These are phyloP conservation scores for Zoysia matrella DNA, from an alignment of 202 grass and related monocot species.

Conservation along the genomic window DNA sequence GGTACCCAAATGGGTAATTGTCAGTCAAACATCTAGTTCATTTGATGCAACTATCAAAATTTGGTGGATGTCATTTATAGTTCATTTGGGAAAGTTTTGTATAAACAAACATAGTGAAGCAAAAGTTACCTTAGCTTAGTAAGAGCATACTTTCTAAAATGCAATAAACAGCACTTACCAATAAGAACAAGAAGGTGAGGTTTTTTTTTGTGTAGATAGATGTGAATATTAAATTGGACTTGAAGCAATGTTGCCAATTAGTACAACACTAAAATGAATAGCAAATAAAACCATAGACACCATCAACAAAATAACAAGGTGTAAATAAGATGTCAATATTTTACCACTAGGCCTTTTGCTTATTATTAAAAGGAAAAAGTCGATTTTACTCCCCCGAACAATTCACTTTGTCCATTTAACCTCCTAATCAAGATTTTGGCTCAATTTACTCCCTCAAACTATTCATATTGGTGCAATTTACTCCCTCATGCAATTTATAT, in stretches of 20 bases:
- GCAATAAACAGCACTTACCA: conserved; percentile 9
- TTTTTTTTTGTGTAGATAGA: conserved; percentile 21
- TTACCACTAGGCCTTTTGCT: conserved; percentile 24
- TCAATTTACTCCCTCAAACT: no score
- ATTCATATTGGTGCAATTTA: no score
- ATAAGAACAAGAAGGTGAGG: conserved; percentile 14
- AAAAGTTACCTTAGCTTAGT: background rate
- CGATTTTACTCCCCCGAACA: no score
- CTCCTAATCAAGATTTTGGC: no score
- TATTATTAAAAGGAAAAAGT: conserved; percentile 1
- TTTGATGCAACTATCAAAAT: no score
- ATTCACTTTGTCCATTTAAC: no score
- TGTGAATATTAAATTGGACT: conserved; percentile 35
- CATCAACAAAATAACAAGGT: background rate
- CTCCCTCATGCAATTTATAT: no score
- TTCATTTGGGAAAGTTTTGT: no score
- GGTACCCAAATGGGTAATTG: no score
- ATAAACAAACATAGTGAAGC: background rate
- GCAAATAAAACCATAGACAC: conserved; percentile 9
- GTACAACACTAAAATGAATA: conserved; percentile 28
- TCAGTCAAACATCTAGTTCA: no score
- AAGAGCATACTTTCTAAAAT: conserved; percentile 10
- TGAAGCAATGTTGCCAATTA: conserved; percentile 23
- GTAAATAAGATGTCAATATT: conserved; percentile 27
- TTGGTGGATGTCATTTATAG: no score